Conservation (phyloP, 176 grass and related monocot genomes). For the Avena atlantica region DNA sequence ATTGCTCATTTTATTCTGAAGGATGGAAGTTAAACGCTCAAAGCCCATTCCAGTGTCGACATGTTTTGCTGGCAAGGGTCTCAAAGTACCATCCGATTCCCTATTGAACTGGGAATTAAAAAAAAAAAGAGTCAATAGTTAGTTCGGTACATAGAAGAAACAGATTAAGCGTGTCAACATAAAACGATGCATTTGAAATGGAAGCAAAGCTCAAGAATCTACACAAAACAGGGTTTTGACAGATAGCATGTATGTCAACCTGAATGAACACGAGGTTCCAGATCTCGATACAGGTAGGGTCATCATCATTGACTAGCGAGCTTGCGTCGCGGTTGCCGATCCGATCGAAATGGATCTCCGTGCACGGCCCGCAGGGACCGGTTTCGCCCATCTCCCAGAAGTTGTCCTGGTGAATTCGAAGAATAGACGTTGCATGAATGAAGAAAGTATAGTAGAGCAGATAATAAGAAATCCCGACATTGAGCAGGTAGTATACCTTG, state of each 20-base stretch:
- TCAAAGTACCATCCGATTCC: conserved; percentile 79
- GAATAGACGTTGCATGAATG: no score
- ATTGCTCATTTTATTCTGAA: conserved; percentile 99
- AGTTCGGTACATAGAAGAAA: neutral
- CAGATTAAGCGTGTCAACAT: no score
- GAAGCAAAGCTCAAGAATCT: neutral
- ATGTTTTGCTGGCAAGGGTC: conserved; percentile 86
- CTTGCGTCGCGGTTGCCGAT: conserved; percentile 82
- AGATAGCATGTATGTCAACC: conserved; percentile 48
- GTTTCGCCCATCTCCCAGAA: conserved; percentile 99
- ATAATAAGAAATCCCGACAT: no score
- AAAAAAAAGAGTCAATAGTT: neutral
- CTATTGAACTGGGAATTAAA: conserved; percentile 74
- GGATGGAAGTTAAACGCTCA: conserved; percentile 85
- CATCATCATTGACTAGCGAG: conserved; percentile 85
- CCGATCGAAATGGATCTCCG: conserved; percentile 96
- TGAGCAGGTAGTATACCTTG: no score
- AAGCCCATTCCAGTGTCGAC: conserved; percentile 97
- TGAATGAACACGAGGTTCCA: conserved; percentile 99
- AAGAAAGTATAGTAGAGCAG: no score
- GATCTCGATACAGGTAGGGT: conserved; percentile 94
- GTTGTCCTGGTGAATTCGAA: conserved; percentile 57
- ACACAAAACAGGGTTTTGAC: neutral
- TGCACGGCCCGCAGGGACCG: conserved; percentile 91
- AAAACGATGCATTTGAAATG: no score